A percentile compares a stretch with the other conserved stretches of the same genome.
These are phyloP conservation scores for Trichophyton simii DNA, from an alignment of 2,329 filamentous ascomycete genomes.

Conservation along the genomic window DNA sequence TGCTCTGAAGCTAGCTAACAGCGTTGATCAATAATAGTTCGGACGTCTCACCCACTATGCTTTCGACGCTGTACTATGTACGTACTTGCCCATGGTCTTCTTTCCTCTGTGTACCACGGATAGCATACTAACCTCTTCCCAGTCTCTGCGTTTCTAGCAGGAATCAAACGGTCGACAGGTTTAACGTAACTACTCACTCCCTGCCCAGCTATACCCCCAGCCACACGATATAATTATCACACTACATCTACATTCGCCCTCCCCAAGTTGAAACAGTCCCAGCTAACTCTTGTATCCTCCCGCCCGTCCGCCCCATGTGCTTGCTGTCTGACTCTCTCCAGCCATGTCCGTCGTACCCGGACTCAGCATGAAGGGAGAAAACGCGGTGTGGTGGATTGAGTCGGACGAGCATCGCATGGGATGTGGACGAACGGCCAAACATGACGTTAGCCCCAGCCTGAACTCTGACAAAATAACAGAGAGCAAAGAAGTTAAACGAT, in stretches of 20 bases:
- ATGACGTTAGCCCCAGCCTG: slow-evolving; percentile 51
- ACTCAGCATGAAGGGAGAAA: background rate
- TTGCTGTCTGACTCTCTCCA: background rate
- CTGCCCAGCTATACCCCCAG: slow-evolving; percentile 7
- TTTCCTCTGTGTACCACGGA: background rate
- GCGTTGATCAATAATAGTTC: slow-evolving; percentile 66
- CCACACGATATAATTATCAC: background rate
- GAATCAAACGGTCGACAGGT: slow-evolving; percentile 93
- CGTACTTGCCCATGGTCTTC: slow-evolving; percentile 24
- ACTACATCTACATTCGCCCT: slow-evolving; percentile 2
- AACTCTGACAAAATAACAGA: slow-evolving; percentile 76
- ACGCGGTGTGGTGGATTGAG: slow-evolving; percentile 5
- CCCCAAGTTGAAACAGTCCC: background rate
- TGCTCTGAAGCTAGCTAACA: slow-evolving; percentile 24
- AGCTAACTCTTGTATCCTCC: slow-evolving; percentile 9
- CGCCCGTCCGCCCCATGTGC: slow-evolving; percentile 7
- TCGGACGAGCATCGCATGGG: slow-evolving; percentile 13
- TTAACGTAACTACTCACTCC: slow-evolving; percentile 64
- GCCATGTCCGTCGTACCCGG: background rate
- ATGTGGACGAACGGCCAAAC: slow-evolving; percentile 15
- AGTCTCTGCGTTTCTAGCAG: slow-evolving; percentile 94
- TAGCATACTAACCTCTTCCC: slow-evolving; percentile 6
- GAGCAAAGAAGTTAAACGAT: slow-evolving; percentile 69
- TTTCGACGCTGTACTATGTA: slow-evolving; percentile 87
- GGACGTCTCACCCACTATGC: slow-evolving; percentile 88